These are phyloP conservation scores for Colletotrichum shisoi DNA, from an alignment of 2,329 filamentous ascomycete genomes.

Conservation along the genomic window DNA sequence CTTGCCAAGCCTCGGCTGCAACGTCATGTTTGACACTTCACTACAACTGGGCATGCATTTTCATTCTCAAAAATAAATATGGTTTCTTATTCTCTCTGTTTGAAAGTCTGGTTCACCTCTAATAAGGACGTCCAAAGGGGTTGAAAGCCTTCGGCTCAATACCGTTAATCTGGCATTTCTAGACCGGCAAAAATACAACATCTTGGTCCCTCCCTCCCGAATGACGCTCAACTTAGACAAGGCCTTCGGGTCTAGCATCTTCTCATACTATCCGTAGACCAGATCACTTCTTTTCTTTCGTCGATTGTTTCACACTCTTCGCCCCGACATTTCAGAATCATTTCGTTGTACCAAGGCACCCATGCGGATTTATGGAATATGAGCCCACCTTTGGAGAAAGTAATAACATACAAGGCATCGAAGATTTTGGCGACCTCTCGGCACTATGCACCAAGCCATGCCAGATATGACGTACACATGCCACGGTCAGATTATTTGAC, in stretches of 20 bases:
- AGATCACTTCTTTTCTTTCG: neutral
- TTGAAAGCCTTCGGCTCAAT: neutral
- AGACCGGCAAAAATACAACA: neutral
- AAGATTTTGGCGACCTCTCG: neutral
- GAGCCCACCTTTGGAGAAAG: neutral
- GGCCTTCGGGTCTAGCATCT: neutral
- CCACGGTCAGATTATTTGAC: neutral
- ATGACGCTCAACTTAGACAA: no score
- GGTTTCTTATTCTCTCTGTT: neutral
- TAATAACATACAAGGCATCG: no score
- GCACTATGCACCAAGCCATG: neutral
- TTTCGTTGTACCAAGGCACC: neutral
- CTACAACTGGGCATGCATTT: neutral
- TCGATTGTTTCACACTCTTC: neutral
- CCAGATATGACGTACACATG: neutral
- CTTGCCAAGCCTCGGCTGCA: no score
- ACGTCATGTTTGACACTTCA: neutral
- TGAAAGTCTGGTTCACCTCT: neutral
- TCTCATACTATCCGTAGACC: neutral
- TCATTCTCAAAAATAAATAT: no score
- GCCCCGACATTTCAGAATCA: no score
- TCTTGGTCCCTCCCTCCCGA: neutral
- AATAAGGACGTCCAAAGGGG: neutral
- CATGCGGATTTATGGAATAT: no score
- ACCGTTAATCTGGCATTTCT: neutral